Evolutionary conservation across 2,329 filamentous ascomycete species (phyloP), one percentile per base, ranked within the genome.

Genomic region (Waltergamsia citrina): DNA sequence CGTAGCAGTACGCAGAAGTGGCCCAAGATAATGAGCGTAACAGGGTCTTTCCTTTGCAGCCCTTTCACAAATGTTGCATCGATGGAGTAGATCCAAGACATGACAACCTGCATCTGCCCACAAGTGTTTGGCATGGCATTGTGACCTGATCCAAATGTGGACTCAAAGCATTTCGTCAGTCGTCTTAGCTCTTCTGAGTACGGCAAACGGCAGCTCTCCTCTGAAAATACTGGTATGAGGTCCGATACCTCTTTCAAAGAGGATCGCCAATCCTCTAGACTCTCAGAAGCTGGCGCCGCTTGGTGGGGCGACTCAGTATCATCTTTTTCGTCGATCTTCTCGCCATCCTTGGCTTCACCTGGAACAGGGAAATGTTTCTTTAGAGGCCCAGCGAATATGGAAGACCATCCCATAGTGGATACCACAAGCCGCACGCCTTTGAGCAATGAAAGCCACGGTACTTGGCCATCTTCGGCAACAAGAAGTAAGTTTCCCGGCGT

Each of bases 361-460:
- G 31, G 23, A 20, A 17, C 12, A 18, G 33, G 37, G 7, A 17
- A 7, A 18, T 40, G 33, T 9, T 20, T 15, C 9, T 26, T 32
- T 32, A 46, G 35, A 3, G 28, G 10, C 8, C 42, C 42, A 3
- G 43, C 38, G 6, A 46, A 37, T 17, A 45, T 39, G 11, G 25
- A 21, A 3, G 34, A 26, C 25, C 38, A 39, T 2, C 41, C 44
- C 15, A 39, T 26, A 4, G 32, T 44, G 4, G 32, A 7, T 12
- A 47, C 27, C n/a, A 47, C 39, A 11, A 44, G 39, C 22, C 29
- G 33, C 21, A 46, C 43, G 6, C 42, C 43, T 3, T 38, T 19
- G 4, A 47, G 34, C 9, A 46, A 29, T 10, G 39, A 29, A 17
- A 43, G 36, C 45, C 43, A 46, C 4, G 45, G 35, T 3, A 45